Evolutionary conservation across 2,329 filamentous ascomycete species (phyloP).

Genomic region (Cladophialophora carrionii): DNA sequence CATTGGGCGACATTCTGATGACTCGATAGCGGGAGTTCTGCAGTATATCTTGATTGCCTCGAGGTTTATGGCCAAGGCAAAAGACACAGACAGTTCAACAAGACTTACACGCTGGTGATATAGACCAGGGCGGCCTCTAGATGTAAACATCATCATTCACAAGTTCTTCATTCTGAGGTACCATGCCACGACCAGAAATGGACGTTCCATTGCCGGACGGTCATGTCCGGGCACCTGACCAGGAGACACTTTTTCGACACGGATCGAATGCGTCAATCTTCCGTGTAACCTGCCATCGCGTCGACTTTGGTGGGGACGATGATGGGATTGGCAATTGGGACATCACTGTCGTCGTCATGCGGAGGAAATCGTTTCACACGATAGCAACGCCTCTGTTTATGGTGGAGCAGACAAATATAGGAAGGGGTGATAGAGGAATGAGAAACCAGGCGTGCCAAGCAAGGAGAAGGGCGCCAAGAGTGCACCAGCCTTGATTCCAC

Average conservation of each 20-base stretch:
- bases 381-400: not conserved
- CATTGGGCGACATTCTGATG: constrained; percentile 13
- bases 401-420: too few species aligned
- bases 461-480: not conserved
- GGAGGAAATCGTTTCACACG: not conserved
- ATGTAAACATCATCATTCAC: not conserved
- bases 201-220: not conserved
- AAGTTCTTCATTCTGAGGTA: not conserved
- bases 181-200: not conserved
- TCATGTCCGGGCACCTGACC: constrained; percentile 10
- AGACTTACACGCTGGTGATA: constrained; percentile 1
- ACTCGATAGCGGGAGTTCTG: not conserved
- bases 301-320: not conserved
- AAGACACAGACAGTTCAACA: not conserved
- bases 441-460: not conserved
- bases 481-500: too few species aligned
- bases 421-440: not conserved
- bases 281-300: constrained; percentile 12
- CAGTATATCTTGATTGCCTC: not conserved
- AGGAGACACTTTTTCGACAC: not conserved
- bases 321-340: not conserved
- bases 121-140: not conserved
- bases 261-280: not conserved
- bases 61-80: not conserved
- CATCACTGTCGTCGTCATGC: not conserved